Percentiles rank a stretch among this genome's conserved stretches.
These are phyloP conservation scores for Straminergon stramineum DNA, from an alignment of 225 moss, liverwort and hornwort species.

Conservation along the genomic window DNA sequence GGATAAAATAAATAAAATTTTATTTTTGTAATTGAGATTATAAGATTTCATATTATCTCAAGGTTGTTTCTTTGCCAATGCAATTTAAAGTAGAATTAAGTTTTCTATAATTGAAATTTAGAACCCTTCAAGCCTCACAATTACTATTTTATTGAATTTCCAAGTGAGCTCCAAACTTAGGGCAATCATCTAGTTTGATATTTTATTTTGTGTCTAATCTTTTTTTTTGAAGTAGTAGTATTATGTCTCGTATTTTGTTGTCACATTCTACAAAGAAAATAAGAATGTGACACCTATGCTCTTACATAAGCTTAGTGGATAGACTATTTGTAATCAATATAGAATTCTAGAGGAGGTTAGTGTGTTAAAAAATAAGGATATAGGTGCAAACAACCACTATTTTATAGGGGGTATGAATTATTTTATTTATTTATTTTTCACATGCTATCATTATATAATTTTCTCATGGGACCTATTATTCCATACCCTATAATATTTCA, in stretches of 20 bases:
- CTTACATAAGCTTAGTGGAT: too few relatives aligned
- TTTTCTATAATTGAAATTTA: not conserved
- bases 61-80: rapidly evolving
- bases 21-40: not conserved
- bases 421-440: too few relatives aligned
- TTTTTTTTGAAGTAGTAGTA: not conserved
- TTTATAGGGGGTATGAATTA: too few relatives aligned
- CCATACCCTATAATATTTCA: too few relatives aligned
- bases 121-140: not conserved
- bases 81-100: not conserved
- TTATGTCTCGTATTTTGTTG: not conserved
- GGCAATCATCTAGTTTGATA: not conserved
- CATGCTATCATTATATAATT: too few relatives aligned
- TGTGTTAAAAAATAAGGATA: too few relatives aligned
- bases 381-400: too few relatives aligned
- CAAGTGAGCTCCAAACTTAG: not conserved
- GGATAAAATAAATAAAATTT: not conserved
- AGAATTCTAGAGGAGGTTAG: too few relatives aligned
- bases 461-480: too few relatives aligned
- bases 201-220: not conserved
- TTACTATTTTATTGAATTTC: not conserved
- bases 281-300: too few relatives aligned
- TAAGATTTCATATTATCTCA: not conserved
- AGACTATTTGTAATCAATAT: too few relatives aligned
- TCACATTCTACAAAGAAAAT: not conserved